Conservation (phyloP, 2,329 filamentous ascomycete genomes). For the Ceratocystis albifundus region DNA sequence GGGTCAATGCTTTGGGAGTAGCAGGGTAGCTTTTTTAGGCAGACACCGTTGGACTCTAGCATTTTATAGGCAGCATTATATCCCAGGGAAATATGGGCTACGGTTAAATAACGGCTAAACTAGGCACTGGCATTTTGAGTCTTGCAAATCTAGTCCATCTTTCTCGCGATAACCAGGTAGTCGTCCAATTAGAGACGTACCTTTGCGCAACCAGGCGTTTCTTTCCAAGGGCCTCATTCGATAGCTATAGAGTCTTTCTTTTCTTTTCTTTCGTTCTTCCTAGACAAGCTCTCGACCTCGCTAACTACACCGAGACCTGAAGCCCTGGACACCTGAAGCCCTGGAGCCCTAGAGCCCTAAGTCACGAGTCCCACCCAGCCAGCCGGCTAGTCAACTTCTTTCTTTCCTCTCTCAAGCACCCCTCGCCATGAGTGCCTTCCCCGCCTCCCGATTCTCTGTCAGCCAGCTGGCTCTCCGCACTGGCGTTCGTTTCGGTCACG, state of each 20-base stretch:
- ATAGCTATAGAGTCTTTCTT: not conserved
- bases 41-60: not conserved
- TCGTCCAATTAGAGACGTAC: constrained; percentile 1
- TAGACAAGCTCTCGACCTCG: not conserved
- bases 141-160: constrained; percentile 20
- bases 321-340: not conserved
- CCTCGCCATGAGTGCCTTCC: constrained; percentile 29
- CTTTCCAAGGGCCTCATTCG: not conserved
- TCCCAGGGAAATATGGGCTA: constrained; percentile 11
- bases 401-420: constrained; percentile 13
- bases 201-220: too few species aligned
- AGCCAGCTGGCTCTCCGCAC: constrained; percentile 35
- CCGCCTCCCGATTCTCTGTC: constrained; percentile 29
- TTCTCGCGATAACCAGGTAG: constrained; percentile 15
- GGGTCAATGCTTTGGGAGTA: constrained; percentile 8
- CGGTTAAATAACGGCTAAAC: not conserved
- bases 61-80: not conserved
- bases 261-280: not conserved
- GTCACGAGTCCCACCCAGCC: not conserved
- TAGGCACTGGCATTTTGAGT: constrained; percentile 12
- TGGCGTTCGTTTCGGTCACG: constrained; percentile 34
- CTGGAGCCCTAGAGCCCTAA: not conserved
- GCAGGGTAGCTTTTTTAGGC: constrained; percentile 16
- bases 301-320: not conserved
- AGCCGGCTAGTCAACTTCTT: not conserved